These are phyloP conservation scores for Psilocybe cubensis DNA, from an alignment of 768 basidiomycete genomes.

Conservation along the genomic window DNA sequence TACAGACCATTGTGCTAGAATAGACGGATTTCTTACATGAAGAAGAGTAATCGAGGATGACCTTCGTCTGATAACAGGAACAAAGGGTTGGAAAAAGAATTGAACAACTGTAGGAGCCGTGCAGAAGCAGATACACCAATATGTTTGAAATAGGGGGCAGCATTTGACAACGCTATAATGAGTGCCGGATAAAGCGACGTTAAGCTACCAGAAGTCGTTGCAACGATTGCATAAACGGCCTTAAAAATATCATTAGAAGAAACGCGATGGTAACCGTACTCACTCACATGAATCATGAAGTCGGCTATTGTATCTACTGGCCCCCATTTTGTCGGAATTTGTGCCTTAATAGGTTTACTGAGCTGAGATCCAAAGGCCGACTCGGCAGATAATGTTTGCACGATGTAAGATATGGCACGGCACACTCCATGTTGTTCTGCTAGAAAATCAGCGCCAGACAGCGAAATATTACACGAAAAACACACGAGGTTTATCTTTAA, in stretches of 20 bases:
- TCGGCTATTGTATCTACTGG: conserved; percentile 77
- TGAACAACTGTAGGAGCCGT: conserved; percentile 85
- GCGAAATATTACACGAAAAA: conserved; percentile 9
- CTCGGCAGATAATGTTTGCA: conserved; percentile 91
- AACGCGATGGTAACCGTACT: not conserved
- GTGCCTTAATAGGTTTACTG: conserved; percentile 61
- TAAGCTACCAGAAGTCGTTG: conserved; percentile 82
- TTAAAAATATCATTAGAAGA: conserved; percentile 29
- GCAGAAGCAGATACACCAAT: conserved; percentile 82
- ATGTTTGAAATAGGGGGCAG: conserved; percentile 84
- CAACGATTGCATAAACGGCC: conserved; percentile 90
- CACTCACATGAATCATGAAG: conserved; percentile 82
- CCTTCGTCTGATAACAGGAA: conserved; percentile 95
- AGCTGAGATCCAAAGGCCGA: conserved; percentile 74
- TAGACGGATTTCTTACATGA: conserved; percentile 59
- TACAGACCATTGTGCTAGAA: not conserved
- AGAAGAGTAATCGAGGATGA: conserved; percentile 90
- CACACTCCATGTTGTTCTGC: conserved; percentile 91
- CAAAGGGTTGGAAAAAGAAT: conserved; percentile 86
- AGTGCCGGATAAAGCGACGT: conserved; percentile 91
- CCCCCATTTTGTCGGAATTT: conserved; percentile 79
- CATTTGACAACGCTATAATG: conserved; percentile 87
- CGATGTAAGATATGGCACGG: conserved; percentile 86
- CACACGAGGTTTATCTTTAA: conserved; percentile 93
- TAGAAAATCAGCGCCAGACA: conserved; percentile 9